Evolutionary conservation across 2,329 filamentous ascomycete species (phyloP), one percentile per base, ranked within the genome.

Genomic region (Cladosporium austrohemisphaericum): DNA sequence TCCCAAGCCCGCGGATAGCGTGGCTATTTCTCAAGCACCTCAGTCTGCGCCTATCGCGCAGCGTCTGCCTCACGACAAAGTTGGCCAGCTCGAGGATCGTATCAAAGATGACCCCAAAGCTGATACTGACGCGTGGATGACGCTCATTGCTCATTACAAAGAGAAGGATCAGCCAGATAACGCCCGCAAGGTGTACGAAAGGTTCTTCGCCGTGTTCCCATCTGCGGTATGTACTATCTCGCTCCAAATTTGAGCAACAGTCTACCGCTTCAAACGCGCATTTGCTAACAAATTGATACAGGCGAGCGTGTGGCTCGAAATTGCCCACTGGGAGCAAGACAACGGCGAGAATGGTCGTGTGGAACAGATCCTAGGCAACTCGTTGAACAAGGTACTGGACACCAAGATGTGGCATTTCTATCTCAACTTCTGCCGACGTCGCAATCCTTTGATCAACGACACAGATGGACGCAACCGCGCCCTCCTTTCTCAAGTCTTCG

Each of bases 371-470:
- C 95, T 98, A 67, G 83, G 81, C 55, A 81, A 83, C 58, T 90
- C 86, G 25, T 79, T 98, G 31, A 77, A 89, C 58, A 80, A 80
- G 7, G 84, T 93, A 16, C 85, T 88, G 9, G 88, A 92, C 65
- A 85, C 97, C 31, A 81, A 86, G 54, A 79, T 98, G 16, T 98
- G 91, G 89, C 89, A 86, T 5, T 80, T 90, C 25, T 98, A 98
- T 66, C 81, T 98, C 54, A 90, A 96, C 69, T 96, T 97, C 66
- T 88, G 97, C 55, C 88, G 93, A 46, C 86, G 93, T 40, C 81
- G 88, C 56, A 93, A 96, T 68, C 92, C 95, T 57, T 74, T 97
- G 52, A 89, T 78, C 35, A 83, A 86, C 61, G 93, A 97, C 64
- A 75, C 84, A 1, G 81, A 79, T 29, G 88, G 88, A 16, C 76